Percentiles rank a stretch among this genome's conserved stretches.
Evolutionary conservation across 768 basidiomycete genomes (phyloP).

Genomic region (Agaricus bisporus): DNA sequence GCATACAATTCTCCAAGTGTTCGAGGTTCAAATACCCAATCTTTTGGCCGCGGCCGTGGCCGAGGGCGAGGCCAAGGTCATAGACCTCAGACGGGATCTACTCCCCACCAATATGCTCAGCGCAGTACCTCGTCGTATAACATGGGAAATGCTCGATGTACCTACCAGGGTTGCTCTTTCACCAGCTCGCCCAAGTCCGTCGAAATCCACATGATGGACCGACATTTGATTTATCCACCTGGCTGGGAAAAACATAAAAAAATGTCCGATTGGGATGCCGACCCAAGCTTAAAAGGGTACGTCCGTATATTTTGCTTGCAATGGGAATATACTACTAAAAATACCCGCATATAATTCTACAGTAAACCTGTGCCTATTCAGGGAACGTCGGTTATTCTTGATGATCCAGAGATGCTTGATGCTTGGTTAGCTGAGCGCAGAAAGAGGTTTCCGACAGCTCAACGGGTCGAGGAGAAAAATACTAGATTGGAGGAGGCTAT

Average conservation of each 20-base stretch:
- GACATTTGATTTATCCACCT: conserved; percentile 78
- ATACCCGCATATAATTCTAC: background rate
- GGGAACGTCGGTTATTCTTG: conserved; percentile 71
- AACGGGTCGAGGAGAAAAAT: conserved; percentile 74
- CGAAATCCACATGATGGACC: conserved; percentile 83
- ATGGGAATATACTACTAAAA: background rate
- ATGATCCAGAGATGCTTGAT: conserved; percentile 76
- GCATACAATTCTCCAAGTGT: background rate
- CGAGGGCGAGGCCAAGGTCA: conserved; percentile 2
- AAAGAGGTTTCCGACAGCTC: conserved; percentile 73
- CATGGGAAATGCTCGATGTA: conserved; percentile 54
- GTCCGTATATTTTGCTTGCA: conserved; percentile 12
- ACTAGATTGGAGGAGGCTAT: conserved; percentile 72
- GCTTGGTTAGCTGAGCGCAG: conserved; percentile 89
- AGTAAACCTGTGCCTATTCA: conserved; percentile 73
- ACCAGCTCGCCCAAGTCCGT: conserved; percentile 64
- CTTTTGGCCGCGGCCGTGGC: background rate
- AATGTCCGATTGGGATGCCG: conserved; percentile 67
- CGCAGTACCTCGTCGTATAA: conserved; percentile 48
- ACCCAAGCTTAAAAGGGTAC: conserved; percentile 76
- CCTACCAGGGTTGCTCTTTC: conserved; percentile 60
- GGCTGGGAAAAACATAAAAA: conserved; percentile 57
- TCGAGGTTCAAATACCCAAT: background rate
- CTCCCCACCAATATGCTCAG: conserved; percentile 4
- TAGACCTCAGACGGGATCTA: background rate